phyloP scores from a whole-genome alignment of 257 asterid genomes.

The Solanum rostratum region DNA sequence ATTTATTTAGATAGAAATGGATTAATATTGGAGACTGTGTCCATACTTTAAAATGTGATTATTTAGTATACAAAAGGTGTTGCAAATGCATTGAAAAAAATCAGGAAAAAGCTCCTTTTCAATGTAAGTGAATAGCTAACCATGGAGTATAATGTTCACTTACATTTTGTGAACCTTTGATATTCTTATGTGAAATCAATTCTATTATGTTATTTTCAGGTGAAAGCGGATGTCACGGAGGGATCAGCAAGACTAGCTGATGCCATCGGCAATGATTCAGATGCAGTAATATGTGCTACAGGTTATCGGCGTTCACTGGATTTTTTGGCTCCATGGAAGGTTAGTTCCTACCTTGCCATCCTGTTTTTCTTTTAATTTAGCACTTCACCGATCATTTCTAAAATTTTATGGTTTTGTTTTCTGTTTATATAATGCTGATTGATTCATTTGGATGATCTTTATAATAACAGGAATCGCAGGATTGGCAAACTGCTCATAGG shows the following conservation, averaged over 20 bases:
- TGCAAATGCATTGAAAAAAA: not conserved
- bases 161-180: not conserved
- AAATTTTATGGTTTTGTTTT: not conserved
- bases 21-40: not conserved
- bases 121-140: not conserved
- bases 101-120: not conserved
- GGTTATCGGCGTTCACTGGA: constrained; percentile 85
- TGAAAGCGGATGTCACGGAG: constrained; percentile 89
- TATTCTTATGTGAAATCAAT: not conserved
- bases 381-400: not conserved
- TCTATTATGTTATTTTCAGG: constrained; percentile 25
- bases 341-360: constrained; percentile 1
- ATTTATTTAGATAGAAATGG: not conserved
- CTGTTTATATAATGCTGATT: not conserved
- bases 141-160: not conserved
- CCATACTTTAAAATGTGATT: not conserved
- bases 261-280: constrained; percentile 78
- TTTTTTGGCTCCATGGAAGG: constrained; percentile 89
- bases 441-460: not conserved
- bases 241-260: constrained; percentile 69
- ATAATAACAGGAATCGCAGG: not conserved
- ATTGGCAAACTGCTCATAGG: not conserved
- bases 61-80: not conserved
- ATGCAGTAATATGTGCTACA: constrained; percentile 92
- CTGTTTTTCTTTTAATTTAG: not conserved